Evolutionary conservation across 139 green algal species (phyloP), one percentile per base, ranked within the genome.

Genomic region (Chlorella sp.): DNA sequence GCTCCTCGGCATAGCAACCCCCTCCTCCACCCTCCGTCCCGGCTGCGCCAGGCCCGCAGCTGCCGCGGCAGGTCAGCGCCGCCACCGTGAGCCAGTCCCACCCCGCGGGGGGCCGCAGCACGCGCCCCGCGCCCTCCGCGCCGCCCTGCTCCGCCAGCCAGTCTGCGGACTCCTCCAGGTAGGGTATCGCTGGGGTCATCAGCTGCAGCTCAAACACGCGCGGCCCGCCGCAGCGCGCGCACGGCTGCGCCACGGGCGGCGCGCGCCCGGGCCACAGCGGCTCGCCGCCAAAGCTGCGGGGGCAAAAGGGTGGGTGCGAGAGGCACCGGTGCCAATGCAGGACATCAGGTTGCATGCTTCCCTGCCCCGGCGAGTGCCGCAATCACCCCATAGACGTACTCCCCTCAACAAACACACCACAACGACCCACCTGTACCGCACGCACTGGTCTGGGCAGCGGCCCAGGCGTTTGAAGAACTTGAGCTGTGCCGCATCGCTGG

Each of bases 1-100:
- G n/a, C n/a, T n/a, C n/a, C n/a, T n/a, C n/a, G n/a, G n/a, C n/a
- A n/a, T n/a, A n/a, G n/a, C n/a, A n/a, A n/a, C n/a, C n/a, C n/a
- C n/a, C 17, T 55, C 17, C 17, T 55, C 46, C 46, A 55, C 14
- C 14, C 14, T 55, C 14, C 46, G 14, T 55, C 14, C 14, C 46
- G 17, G 46, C 46, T 55, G 17, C n/a, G n/a, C n/a, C n/a, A n/a
- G n/a, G n/a, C n/a, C n/a, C n/a, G 72, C 67, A 73, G 50, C 55
- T 75, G 33, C 33, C 25, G 36, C 53, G 42, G 80, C 89, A 94
- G 1, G 70, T 84, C 40, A 77, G 88, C 3, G 92, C 84, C 6
- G 79, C 87, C 2, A 92, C 48, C 2, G 89, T 90, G 29, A 82
- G 74, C 81, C 86, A 89, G 31, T 93, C 83, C 87, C 90, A 94